Conservation (phyloP, 164 flowering plant species). For the Chimonanthus salicifolius region DNA sequence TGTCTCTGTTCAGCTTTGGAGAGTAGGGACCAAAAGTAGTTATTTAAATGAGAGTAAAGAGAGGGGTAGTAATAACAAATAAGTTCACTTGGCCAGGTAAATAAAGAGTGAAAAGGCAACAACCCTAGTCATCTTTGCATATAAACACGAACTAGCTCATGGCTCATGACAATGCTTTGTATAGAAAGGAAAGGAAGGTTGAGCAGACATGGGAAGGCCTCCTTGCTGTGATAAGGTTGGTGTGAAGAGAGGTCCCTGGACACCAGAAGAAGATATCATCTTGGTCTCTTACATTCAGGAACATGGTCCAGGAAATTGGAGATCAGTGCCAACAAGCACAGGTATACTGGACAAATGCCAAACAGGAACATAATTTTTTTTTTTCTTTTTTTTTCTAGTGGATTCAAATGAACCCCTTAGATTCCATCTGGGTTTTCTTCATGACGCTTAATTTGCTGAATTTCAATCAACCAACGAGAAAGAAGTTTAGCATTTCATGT, state of each 20-base stretch:
- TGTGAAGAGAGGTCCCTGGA: slow-evolving; percentile 96
- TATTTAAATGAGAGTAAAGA: no score
- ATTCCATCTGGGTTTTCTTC: background rate
- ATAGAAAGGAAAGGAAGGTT: slow-evolving; percentile 2
- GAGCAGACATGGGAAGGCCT: slow-evolving; percentile 57
- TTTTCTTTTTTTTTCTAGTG: background rate
- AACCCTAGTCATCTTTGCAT: background rate
- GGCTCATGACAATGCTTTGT: slow-evolving; percentile 14
- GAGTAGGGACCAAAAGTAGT: no score
- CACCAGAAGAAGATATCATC: slow-evolving; percentile 72
- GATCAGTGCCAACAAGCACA: slow-evolving; percentile 33
- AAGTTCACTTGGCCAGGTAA: no score
- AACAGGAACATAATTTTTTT: no score
- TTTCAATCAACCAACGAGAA: background rate
- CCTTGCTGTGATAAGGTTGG: slow-evolving; percentile 83
- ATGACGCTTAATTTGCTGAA: background rate
- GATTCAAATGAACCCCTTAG: background rate
- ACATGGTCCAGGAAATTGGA: slow-evolving; percentile 48
- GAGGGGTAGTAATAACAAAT: no score
- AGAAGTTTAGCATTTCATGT: background rate
- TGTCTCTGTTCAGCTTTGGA: no score
- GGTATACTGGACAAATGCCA: slow-evolving; percentile 9
- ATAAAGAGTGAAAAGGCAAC: no score
- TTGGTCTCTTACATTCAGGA: slow-evolving; percentile 66
- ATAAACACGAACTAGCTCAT: slow-evolving; percentile 31